phyloP scores from a whole-genome alignment of 441 rosid species.

The Geranium incanum region DNA sequence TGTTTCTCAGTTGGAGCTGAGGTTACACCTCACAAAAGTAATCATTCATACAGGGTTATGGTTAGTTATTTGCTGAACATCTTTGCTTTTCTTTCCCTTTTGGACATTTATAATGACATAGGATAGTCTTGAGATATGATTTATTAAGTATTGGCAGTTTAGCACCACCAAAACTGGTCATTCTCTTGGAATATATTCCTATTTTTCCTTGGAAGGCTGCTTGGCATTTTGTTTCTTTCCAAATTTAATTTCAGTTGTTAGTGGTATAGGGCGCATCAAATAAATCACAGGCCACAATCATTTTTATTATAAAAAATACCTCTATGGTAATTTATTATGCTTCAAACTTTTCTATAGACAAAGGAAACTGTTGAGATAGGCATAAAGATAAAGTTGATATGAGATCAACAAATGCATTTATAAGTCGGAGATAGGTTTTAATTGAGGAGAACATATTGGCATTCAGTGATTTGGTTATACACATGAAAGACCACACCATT shows the following conservation, averaged over 20 bases:
- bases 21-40: conserved; percentile 58
- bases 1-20: conserved; percentile 85
- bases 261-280: background rate
- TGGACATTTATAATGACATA: background rate
- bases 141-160: background rate
- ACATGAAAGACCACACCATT: background rate
- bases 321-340: background rate
- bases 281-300: background rate
- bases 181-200: background rate
- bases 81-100: conserved; percentile 12
- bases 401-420: background rate
- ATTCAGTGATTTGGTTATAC: background rate
- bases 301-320: background rate
- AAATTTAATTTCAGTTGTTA: background rate
- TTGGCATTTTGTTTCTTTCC: background rate
- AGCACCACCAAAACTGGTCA: background rate
- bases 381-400: background rate
- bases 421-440: background rate
- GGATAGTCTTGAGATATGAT: background rate
- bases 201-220: background rate
- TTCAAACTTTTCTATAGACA: background rate
- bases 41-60: conserved; percentile 80
- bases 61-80: conserved; percentile 32
- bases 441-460: background rate
- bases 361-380: background rate